Evolutionary conservation across 2,329 filamentous ascomycete species (phyloP), one percentile per base, ranked within the genome.

Genomic region (Clonostachys rhizophaga): DNA sequence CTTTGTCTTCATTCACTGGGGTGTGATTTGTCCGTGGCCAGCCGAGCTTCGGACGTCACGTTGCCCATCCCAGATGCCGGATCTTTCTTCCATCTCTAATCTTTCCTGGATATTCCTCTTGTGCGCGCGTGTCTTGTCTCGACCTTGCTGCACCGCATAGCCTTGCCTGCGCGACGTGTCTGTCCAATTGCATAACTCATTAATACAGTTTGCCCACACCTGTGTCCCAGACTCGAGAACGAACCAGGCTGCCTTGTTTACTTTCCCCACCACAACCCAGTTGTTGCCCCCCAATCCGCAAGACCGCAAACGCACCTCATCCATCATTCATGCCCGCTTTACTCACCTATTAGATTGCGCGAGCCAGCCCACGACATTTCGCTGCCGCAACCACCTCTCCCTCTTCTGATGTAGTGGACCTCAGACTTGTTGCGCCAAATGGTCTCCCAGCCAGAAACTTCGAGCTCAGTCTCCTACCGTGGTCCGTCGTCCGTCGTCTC

Each of bases 401-500:
- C 9, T 30, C 24, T 30, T 30, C 24, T 30, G 24, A 42, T 24
- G 16, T 17, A n/a, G 13, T 42, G 40, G 40, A 18, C 12, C 17
- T 40, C 40, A 12, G 30, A 36, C 43, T 35, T 35, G 40, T 17
- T 37, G 8, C 36, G 36, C 36, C 36, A 39, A 39, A 52, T 52
- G 50, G 50, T 52, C 35, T 52, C 50, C 41, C 50, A 52, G 44
- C 50, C 47, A 8, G 50, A 52, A 18, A 47, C 48, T 18, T 36
- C 45, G 42, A 65, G 80, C 63, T 68, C 81, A 67, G 47, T 51
- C 40, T 52, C 52, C 45, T 53, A 52, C 20, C 52, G 54, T 47
- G 48, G 50, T 43, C 45, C 64, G 40, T 61, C 65, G 12, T 75
- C 83, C 61, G 66, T 91, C 71, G 64, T 86, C 58, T 79, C 85